These are phyloP conservation scores for Ogataea wickerhamii DNA, from an alignment of 805 yeast genomes.

Conservation along the genomic window DNA sequence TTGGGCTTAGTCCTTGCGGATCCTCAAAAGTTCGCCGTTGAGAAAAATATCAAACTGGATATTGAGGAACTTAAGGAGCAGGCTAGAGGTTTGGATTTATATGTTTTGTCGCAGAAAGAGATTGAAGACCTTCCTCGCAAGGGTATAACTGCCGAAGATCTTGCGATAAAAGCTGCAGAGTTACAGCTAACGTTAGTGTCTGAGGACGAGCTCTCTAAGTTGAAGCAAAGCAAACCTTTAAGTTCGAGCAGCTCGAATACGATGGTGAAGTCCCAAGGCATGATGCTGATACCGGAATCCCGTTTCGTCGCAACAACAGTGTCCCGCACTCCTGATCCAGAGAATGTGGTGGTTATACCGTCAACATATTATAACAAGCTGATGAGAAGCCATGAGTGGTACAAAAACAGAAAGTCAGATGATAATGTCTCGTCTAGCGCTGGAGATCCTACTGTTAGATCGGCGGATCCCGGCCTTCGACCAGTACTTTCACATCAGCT, in stretches of 20 bases:
- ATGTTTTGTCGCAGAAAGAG: not conserved
- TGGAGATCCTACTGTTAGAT: constrained; percentile 10
- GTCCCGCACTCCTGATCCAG: constrained; percentile 49
- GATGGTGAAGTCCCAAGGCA: constrained; percentile 44
- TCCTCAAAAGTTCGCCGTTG: not conserved
- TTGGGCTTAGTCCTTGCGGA: constrained; percentile 17
- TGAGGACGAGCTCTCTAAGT: constrained; percentile 21
- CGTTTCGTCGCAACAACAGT: constrained; percentile 62
- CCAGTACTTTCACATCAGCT: constrained; percentile 26
- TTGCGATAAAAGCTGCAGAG: constrained; percentile 38
- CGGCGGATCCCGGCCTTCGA: constrained; percentile 14
- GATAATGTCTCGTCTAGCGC: constrained; percentile 5
- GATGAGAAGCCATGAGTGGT: constrained; percentile 39
- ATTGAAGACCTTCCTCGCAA: constrained; percentile 6
- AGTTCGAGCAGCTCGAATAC: constrained; percentile 28
- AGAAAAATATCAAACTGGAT: no score
- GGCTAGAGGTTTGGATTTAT: not conserved
- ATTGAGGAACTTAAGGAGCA: constrained; percentile 25
- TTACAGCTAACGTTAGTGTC: constrained; percentile 37
- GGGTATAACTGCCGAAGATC: constrained; percentile 30
- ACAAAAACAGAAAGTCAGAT: constrained; percentile 17
- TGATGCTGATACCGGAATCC: constrained; percentile 54
- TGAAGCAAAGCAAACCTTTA: constrained; percentile 13
- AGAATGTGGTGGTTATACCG: constrained; percentile 61
- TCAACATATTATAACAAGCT: constrained; percentile 59